These are phyloP conservation scores for Cydonia oblonga DNA, from an alignment of 331 rosid species.

Conservation along the genomic window DNA sequence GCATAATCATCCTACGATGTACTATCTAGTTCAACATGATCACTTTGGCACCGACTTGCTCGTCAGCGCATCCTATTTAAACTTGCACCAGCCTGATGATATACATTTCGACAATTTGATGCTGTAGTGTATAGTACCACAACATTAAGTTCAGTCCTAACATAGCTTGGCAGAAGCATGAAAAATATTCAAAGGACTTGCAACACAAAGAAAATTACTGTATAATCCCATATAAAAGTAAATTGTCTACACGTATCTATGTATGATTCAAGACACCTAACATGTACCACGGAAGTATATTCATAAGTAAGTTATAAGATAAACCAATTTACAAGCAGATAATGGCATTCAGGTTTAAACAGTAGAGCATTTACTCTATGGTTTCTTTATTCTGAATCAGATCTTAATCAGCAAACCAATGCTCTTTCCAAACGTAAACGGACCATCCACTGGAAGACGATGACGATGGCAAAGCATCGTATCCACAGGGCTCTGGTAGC, in stretches of 20 bases:
- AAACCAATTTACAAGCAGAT: conserved; percentile 37
- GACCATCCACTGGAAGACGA: conserved; percentile 28
- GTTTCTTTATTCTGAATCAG: conserved; percentile 33
- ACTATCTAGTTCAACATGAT: neutral
- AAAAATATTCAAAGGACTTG: neutral
- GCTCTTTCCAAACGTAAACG: conserved; percentile 24
- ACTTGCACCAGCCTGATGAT: neutral
- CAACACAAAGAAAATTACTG: neutral
- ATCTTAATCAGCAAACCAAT: conserved; percentile 6
- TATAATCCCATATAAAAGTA: neutral
- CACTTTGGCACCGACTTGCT: neutral
- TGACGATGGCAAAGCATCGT: conserved; percentile 13
- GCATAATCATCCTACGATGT: neutral
- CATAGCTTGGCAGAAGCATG: neutral
- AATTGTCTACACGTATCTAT: neutral
- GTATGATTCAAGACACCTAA: neutral
- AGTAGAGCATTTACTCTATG: conserved; percentile 5
- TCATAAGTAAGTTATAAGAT: conserved; percentile 22
- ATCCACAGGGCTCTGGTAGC: conserved; percentile 25
- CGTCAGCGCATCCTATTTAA: neutral
- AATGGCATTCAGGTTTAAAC: conserved; percentile 16
- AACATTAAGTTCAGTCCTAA: neutral
- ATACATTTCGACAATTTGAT: neutral
- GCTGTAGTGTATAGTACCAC: neutral
- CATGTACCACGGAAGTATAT: conserved; percentile 19